Percentiles rank a stretch among this genome's conserved stretches.
These are phyloP conservation scores for Ustulina deusta DNA, from an alignment of 2,329 filamentous ascomycete species.

Conservation along the genomic window DNA sequence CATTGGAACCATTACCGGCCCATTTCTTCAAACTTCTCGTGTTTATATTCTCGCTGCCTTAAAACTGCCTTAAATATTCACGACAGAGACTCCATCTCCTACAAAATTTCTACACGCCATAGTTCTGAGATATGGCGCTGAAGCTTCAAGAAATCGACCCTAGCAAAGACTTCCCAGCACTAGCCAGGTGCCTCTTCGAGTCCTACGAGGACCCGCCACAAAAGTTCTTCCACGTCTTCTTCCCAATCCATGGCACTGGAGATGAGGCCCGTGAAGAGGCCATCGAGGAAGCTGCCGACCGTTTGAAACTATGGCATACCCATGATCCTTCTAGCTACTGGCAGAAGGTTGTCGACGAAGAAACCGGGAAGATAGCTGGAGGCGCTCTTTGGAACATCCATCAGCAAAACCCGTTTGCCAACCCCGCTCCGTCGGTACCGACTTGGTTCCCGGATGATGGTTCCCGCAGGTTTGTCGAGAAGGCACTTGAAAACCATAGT, in stretches of 20 bases:
- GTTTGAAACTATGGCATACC: conserved; percentile 26
- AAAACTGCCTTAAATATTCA: neutral
- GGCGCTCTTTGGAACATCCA: conserved; percentile 38
- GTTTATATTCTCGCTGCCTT: neutral
- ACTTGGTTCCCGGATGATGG: conserved; percentile 52
- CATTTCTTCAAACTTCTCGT: neutral
- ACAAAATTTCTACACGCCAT: neutral
- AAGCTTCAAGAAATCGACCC: conserved; percentile 40
- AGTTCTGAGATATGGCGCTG: conserved; percentile 24
- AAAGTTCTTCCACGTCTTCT: conserved; percentile 47
- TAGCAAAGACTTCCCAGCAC: conserved; percentile 44
- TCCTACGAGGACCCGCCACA: conserved; percentile 47
- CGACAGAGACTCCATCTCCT: neutral
- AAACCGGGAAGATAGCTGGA: conserved; percentile 31
- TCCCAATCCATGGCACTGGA: conserved; percentile 42
- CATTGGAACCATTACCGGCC: neutral
- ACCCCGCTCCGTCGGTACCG: conserved; percentile 36
- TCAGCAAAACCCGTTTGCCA: conserved; percentile 48
- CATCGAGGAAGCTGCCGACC: conserved; percentile 43
- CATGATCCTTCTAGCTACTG: conserved; percentile 35
- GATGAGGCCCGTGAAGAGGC: conserved; percentile 39
- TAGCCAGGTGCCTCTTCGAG: conserved; percentile 45
- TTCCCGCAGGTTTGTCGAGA: conserved; percentile 42
- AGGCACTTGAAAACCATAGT: conserved; percentile 34
- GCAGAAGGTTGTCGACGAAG: conserved; percentile 34